Base-by-base conservation (phyloP, 2,329 filamentous ascomycete genomes). In the Ceratocystis cubensis region DNA sequence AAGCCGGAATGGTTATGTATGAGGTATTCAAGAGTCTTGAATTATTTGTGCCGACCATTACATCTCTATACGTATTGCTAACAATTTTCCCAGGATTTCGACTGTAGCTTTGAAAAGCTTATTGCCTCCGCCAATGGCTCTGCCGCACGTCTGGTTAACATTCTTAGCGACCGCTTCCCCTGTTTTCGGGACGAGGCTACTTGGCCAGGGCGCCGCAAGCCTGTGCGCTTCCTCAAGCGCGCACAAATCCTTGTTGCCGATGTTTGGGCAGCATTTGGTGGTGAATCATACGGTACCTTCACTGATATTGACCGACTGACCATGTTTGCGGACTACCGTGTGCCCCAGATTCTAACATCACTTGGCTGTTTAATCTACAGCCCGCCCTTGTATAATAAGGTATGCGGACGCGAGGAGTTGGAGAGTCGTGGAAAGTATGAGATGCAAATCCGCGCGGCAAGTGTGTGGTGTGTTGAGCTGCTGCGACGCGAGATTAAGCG, bases 261-360 rank as follows among this genome's bases (percentile, higher is more conserved):
- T 75, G 75, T 97, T 0, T 99, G 95, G 95, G 95, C 94, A 4
- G 95, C 91, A 69, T 97, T 97, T 74, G 84, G 93, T 65, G 91
- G 91, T 59, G 80, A 87, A 70, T 81, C 83, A 30, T 92, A 87
- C 72, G 95, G 94, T 41, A 79, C 82, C 33, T 99, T 99, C 75
- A 74, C 84, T 67, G 94, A 99, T 73, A 96, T 99, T 71, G 88
- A 94, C 76, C 91, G 91, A 74, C 88, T 99, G 72, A 99, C 94
- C 69, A 97, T 97, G 87, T 99, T 99, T 78, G 92, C 94, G 73
- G 94, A 99, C 78, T 99, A 99, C 74, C 88, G 94, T 56, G 88
- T 99, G 65, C 95, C 95, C 15, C 94, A 99, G 77, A 94, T 96
- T 71, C 82, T 99, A 44, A 85, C 92, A 71, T 85, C 85, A 8